Conservation (phyloP, 2,329 filamentous ascomycete genomes). For the Chaetomiaceae sp. region DNA sequence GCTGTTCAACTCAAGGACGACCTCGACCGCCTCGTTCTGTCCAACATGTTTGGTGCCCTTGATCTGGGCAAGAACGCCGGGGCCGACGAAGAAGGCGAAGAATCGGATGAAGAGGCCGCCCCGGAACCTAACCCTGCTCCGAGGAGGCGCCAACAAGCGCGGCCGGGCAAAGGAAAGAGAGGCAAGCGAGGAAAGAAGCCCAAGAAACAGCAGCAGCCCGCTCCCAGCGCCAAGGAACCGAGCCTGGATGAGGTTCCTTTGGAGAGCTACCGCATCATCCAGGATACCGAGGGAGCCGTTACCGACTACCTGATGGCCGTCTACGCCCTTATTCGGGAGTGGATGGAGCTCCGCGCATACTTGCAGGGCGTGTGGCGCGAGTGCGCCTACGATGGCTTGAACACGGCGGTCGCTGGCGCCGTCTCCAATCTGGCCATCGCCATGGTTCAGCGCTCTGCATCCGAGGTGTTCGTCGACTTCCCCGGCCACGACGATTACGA, state of each 20-base stretch:
- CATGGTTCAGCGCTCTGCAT: conserved; percentile 37
- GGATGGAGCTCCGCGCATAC: conserved; percentile 34
- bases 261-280: conserved; percentile 42
- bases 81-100: conserved; percentile 18
- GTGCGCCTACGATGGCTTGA: conserved; percentile 42
- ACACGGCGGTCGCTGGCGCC: conserved; percentile 42
- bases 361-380: conserved; percentile 40
- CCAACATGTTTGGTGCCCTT: conserved; percentile 30
- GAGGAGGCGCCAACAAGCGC: conserved; percentile 19
- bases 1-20: not conserved
- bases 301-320: conserved; percentile 44
- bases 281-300: conserved; percentile 33
- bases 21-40: conserved; percentile 29
- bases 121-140: not conserved
- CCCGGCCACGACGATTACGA: conserved; percentile 42
- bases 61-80: conserved; percentile 21
- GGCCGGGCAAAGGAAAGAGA: conserved; percentile 16
- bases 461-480: conserved; percentile 42
- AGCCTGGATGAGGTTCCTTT: conserved; percentile 37
- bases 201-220: conserved; percentile 15
- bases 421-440: conserved; percentile 39
- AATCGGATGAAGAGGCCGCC: not conserved
- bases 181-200: conserved; percentile 24
- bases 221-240: conserved; percentile 20
- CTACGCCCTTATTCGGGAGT: conserved; percentile 36